Evolutionary conservation across 352 stramenopile genomes (phyloP), one percentile per base, ranked within the genome.

Genomic region (Globisporangium paddicum): DNA sequence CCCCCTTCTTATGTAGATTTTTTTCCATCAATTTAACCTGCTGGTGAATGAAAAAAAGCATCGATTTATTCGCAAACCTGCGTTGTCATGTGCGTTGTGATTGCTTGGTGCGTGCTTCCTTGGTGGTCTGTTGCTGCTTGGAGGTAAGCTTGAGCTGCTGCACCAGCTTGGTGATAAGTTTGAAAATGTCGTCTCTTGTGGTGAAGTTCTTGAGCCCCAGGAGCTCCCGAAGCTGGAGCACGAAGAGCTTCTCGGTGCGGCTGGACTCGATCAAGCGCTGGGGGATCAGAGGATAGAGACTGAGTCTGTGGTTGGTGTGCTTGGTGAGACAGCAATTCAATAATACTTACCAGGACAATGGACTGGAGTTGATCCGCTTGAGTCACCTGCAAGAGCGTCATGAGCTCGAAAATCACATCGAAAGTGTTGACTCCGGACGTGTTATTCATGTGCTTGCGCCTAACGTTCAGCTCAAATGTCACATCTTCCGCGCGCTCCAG

Each of bases 1-100:
- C 30, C 38, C 30, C 34, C 23, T 55, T 54, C 52, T 44, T 60
- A 38, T 65, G 59, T 65, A 65, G 59, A 65, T 60, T 65, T 59
- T 64, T 55, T 49, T 44, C 35, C 48, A 42, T 53, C 59, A 65
- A 46, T 41, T 55, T 55, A 60, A 57, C 60, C 57, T 34, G 60
- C 28, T 58, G 58, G 57, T 56, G 49, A 64, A 58, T 51, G 58
- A 58, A 58, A 37, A 38, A 61, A 54, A 61, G 41, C 55, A 54
- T 61, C 55, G 40, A 61, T 61, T 61, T 61, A 61, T 61, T 44
- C 55, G 34, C 45, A 41, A 44, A 30, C 13, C 21, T 14, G 19
- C 5, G 38, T 10, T 44, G 32, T 48, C 1, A 26, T 50, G 32
- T 13, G 4, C 13, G 50, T 44, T 26, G n/a, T 11, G 13, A 13